These are phyloP conservation scores for Barbarea vulgaris DNA, from an alignment of 345 rosid species.

Conservation along the genomic window DNA sequence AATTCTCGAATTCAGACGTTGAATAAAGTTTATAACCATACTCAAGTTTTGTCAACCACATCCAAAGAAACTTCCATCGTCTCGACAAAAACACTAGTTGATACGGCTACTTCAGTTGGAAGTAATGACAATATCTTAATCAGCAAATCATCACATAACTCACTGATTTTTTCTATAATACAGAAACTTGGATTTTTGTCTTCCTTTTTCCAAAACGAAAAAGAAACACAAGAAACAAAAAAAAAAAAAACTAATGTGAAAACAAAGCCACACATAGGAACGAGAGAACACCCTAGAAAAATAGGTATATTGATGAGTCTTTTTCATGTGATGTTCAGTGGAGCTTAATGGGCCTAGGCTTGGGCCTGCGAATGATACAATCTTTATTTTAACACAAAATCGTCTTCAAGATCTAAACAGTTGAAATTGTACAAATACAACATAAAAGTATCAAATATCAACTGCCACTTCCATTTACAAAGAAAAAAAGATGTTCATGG, in stretches of 20 bases:
- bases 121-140: neutral
- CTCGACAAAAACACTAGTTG: neutral
- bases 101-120: neutral
- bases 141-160: neutral
- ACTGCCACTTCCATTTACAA: conserved; percentile 36
- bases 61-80: conserved; percentile 1
- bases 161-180: conserved; percentile 2
- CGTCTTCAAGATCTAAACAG: neutral
- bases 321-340: too few species aligned
- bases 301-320: too few species aligned
- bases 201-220: too few species aligned
- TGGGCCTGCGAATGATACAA: too few species aligned
- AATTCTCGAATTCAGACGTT: neutral
- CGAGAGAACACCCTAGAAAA: conserved; percentile 1
- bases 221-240: neutral
- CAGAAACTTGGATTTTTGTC: too few species aligned
- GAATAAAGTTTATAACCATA: neutral
- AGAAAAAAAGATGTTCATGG: conserved; percentile 1
- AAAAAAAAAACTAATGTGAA: too few species aligned
- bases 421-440: conserved; percentile 11
- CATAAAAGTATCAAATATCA: conserved; percentile 11
- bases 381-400: conserved; percentile 12
- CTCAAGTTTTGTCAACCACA: neutral
- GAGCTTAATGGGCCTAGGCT: too few species aligned
- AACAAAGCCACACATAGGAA: neutral